These are phyloP conservation scores for Triticum monococcum DNA, from an alignment of 176 grass and related monocot species.

Conservation along the genomic window DNA sequence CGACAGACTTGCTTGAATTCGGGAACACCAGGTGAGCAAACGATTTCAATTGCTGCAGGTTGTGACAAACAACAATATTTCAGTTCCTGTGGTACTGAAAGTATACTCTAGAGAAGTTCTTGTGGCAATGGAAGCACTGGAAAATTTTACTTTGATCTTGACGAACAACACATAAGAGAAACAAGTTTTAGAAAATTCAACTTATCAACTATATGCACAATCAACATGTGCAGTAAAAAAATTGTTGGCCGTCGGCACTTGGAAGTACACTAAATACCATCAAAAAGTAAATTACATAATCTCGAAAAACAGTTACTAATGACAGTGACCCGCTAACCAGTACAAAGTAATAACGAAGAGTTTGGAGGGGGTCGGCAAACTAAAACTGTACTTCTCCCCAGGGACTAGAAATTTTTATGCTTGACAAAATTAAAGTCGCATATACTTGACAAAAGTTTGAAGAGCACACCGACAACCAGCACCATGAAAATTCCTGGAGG, in stretches of 20 bases:
- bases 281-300: not conserved
- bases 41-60: conserved; percentile 73
- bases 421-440: not conserved
- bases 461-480: not conserved
- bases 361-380: not conserved
- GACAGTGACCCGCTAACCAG: not conserved
- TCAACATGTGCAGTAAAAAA: not conserved
- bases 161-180: not conserved
- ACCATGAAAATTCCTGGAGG: not conserved
- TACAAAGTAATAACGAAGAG: too few relatives aligned
- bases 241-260: not conserved
- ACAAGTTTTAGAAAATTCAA: too few relatives aligned
- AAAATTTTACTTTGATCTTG: not conserved
- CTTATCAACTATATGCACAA: not conserved
- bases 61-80: conserved; percentile 3
- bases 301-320: not conserved
- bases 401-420: not conserved
- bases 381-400: not conserved
- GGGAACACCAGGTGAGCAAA: conserved; percentile 90
- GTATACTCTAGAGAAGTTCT: not conserved
- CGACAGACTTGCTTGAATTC: conserved; percentile 51
- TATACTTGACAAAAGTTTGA: not conserved
- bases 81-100: not conserved
- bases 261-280: not conserved
- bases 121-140: not conserved